These are phyloP conservation scores for Sporothrix humicola DNA, from an alignment of 2,329 filamentous ascomycete species.

Conservation along the genomic window DNA sequence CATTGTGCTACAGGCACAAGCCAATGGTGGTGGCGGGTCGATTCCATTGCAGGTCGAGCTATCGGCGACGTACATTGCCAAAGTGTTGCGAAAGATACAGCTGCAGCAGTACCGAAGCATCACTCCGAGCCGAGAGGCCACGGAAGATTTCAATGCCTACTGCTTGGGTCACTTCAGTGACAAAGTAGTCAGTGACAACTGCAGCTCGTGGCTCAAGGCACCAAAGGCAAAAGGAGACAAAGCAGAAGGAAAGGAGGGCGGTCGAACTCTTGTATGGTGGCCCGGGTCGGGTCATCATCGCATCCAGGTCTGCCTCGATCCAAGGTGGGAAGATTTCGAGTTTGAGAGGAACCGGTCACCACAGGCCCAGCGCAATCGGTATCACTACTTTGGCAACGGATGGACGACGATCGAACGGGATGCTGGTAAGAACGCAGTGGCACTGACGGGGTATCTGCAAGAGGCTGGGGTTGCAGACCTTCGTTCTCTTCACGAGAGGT, in stretches of 20 bases:
- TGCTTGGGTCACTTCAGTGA: constrained; percentile 32
- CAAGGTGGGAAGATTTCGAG: constrained; percentile 37
- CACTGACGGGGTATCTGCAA: not conserved
- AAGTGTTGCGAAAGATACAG: constrained; percentile 38
- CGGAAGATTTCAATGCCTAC: constrained; percentile 37
- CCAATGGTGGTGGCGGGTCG: constrained; percentile 35
- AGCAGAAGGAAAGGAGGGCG: constrained; percentile 28
- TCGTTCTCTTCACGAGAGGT: constrained; percentile 15
- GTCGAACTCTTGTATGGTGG: constrained; percentile 35
- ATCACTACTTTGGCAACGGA: constrained; percentile 34
- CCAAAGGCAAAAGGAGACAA: not conserved
- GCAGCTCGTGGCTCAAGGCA: constrained; percentile 17
- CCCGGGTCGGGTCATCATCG: constrained; percentile 36
- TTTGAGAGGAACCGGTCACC: constrained; percentile 9
- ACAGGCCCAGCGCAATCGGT: constrained; percentile 29
- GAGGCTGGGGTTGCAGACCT: constrained; percentile 11
- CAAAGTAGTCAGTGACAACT: constrained; percentile 2
- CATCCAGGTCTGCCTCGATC: constrained; percentile 1
- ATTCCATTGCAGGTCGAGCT: constrained; percentile 37
- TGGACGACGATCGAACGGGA: constrained; percentile 28
- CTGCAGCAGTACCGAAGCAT: constrained; percentile 34
- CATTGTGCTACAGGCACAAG: constrained; percentile 33
- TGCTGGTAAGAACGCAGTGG: not conserved
- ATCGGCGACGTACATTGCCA: constrained; percentile 36
- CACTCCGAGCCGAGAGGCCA: constrained; percentile 34